These are phyloP conservation scores for Colletotrichum echinochloae DNA, from an alignment of 2,329 filamentous ascomycete genomes.

Conservation along the genomic window DNA sequence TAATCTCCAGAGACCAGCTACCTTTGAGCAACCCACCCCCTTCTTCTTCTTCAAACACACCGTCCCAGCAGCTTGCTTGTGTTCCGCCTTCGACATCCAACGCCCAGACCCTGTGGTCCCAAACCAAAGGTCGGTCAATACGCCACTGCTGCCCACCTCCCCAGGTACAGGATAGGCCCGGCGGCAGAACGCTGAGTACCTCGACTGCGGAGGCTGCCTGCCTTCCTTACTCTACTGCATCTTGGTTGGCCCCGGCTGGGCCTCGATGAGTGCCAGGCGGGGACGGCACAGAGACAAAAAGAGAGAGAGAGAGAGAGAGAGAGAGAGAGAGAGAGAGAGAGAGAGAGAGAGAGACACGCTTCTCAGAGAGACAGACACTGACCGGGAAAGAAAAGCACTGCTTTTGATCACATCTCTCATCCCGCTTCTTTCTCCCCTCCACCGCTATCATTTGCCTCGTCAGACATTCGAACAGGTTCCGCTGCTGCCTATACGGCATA, in stretches of 20 bases:
- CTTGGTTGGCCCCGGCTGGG: conserved; percentile 26
- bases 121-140: conserved; percentile 33
- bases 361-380: conserved; percentile 33
- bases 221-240: conserved; percentile 7
- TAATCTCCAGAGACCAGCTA: conserved; percentile 34
- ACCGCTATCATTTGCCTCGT: conserved; percentile 15
- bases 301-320: conserved; percentile 3
- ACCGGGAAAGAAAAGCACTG: conserved; percentile 32
- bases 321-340: conserved; percentile 13
- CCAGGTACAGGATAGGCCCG: conserved; percentile 18
- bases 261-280: conserved; percentile 19
- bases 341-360: conserved; percentile 19
- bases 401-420: conserved; percentile 36
- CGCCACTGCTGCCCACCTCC: conserved; percentile 28
- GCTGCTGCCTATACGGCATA: conserved; percentile 12
- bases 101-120: conserved; percentile 36
- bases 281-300: conserved; percentile 24
- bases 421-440: conserved; percentile 21
- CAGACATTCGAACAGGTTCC: conserved; percentile 30
- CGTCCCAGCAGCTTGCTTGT: conserved; percentile 39
- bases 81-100: conserved; percentile 33
- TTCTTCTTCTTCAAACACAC: conserved; percentile 36
- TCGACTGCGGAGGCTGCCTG: conserved; percentile 16
- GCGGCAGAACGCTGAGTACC: conserved; percentile 13
- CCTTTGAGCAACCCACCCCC: conserved; percentile 36